Conservation (phyloP, 352 stramenopile genomes). For the Globisporangium spiculum region DNA sequence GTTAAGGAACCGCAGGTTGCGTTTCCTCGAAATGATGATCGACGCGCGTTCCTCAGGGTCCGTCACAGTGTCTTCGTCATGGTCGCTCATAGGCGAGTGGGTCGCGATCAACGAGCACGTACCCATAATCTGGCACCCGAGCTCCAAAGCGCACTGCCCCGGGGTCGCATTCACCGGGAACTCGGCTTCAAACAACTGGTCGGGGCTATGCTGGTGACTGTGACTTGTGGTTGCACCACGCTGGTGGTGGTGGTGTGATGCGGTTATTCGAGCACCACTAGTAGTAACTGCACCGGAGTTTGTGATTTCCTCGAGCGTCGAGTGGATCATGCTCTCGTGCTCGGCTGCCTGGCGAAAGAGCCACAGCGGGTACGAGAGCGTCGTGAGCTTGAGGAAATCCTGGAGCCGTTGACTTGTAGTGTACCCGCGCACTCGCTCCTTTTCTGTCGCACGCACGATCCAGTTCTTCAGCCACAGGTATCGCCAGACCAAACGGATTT, state of each 20-base stretch:
- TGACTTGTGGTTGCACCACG: neutral
- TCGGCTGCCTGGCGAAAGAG: slow-evolving; percentile 77
- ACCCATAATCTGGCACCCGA: slow-evolving; percentile 64
- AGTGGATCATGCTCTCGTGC: slow-evolving; percentile 66
- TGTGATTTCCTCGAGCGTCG: slow-evolving; percentile 57
- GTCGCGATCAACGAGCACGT: slow-evolving; percentile 48
- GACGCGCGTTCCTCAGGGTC: slow-evolving; percentile 14
- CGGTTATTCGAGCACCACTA: neutral
- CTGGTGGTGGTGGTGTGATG: neutral
- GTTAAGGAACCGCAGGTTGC: slow-evolving; percentile 46
- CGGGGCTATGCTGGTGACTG: slow-evolving; percentile 14
- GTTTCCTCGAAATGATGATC: slow-evolving; percentile 21
- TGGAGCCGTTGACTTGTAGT: slow-evolving; percentile 58
- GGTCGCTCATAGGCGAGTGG: slow-evolving; percentile 26
- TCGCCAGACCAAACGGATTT: slow-evolving; percentile 79
- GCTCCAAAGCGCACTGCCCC: slow-evolving; percentile 64
- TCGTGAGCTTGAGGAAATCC: slow-evolving; percentile 68
- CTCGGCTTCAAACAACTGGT: slow-evolving; percentile 59
- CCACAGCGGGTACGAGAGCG: slow-evolving; percentile 59
- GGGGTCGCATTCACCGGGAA: slow-evolving; percentile 70
- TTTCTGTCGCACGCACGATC: slow-evolving; percentile 76
- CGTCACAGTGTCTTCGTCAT: slow-evolving; percentile 12
- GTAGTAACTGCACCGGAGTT: neutral
- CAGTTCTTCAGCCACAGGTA: slow-evolving; percentile 86
- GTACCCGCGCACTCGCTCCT: slow-evolving; percentile 67